Evolutionary conservation across 1,284 basidiomycete genomes (phyloP), one percentile per base, ranked within the genome.

Genomic region (Cystobasidium sp.): DNA sequence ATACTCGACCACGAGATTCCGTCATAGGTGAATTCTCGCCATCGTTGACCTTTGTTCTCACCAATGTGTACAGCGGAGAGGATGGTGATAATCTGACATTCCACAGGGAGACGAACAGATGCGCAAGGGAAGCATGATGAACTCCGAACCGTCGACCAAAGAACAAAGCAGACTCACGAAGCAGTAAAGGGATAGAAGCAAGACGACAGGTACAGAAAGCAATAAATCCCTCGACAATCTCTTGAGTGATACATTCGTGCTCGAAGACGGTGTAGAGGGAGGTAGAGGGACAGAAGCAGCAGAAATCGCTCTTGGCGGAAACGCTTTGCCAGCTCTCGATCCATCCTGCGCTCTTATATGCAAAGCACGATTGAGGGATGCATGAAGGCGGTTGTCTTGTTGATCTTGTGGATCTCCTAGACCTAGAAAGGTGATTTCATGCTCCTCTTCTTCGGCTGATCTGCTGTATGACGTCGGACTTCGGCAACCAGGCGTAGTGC

Each of bases 161-260:
- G 31, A 5, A 31, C 31, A 31, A 5, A 16, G 3, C 56, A 2
- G 1, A 43, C 56, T 59, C 41, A 61, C 59, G 37, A 61, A 43
- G 37, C 14, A 43, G n/a, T 61, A 61, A 22, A 61, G 10, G 44
- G 59, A 43, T 22, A 61, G 39, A 46, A 61, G 14, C 6, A 61
- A 20, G n/a, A 61, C 39, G 20, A 61, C 44, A 22, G 59, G 59
- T n/a, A 61, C 59, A 44, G 59, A 61, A 10, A 61, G 31, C 41
- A 24, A 20, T 41, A 61, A 44, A 61, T 61, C 59, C 20, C 39
- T 61, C 12, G 24, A 37, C 2, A 61, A 22, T 61, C 59, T 43
- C 41, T 61, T 44, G n/a, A 61, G 39, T 9, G 59, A n/a, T 43
- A 59, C 39, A 43, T 43, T 59, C 31, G 31, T 31, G 31, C 31